Evolutionary conservation across 148 eudicot genomes (phyloP), one percentile per base, ranked within the genome.

Genomic region (Selenicereus undatus): DNA sequence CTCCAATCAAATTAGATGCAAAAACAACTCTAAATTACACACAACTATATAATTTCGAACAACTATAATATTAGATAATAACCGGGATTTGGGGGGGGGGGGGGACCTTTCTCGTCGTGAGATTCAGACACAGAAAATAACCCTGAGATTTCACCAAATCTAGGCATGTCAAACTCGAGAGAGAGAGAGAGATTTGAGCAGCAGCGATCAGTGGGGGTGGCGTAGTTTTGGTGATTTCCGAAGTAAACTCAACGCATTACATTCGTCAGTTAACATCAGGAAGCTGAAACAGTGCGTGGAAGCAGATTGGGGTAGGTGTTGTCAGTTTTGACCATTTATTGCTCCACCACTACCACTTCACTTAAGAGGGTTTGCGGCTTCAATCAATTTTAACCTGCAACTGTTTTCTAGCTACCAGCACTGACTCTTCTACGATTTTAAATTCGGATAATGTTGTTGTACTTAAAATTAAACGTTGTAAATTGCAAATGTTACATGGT

Each of bases 91-190:
- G 52, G 2, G 52, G 8, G 13, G 0, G 13, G 0, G 68, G 90
- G 89, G 79, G 88, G 85, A 93, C 86, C 94, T 29, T 84, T 93
- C 48, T 91, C 93, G 80, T 86, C 94, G 85, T 93, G 92, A 85
- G 93, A 93, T 84, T 93, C 90, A 93, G 90, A 84, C 79, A 79
- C 81, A 78, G 90, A 88, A 89, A 89, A 85, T 81, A 87, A 89
- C 90, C 84, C 81, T 69, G 71, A 82, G 84, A 83, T 82, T 85
- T 89, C 84, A 82, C 58, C 80, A 85, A 89, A 89, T 87, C 87
- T 76, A 84, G 75, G 27, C 69, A 56, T 18, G 16, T 12, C 29
- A 30, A 76, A 14, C 18, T 5, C 43, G 20, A 70, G 17, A 66
- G 58, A 17, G 58, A 52, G 58, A 52, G 58, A 52, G 32, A 32